A percentile compares a stretch with the other conserved stretches of the same genome.
Conservation (phyloP, 371 early-diverging fungal species). For the Apophysomyces elegans region DNA sequence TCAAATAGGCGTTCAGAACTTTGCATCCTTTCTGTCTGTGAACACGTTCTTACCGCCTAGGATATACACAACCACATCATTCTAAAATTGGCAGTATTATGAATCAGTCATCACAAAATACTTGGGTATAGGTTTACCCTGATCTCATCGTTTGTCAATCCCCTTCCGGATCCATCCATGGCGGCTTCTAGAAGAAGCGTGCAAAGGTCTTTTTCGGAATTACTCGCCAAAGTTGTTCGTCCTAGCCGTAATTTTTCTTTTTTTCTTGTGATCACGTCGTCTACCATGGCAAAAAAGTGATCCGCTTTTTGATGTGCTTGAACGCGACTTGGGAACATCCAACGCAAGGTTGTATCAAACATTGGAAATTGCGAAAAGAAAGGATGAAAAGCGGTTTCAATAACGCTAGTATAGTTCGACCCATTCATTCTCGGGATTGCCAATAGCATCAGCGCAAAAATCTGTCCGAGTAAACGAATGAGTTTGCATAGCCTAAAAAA, state of each 20-base stretch:
- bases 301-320: constrained; percentile 28
- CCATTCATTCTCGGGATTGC: constrained; percentile 22
- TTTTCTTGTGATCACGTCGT: constrained; percentile 39
- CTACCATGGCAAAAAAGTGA: constrained; percentile 36
- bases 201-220: constrained; percentile 26
- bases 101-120: not conserved
- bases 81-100: not conserved
- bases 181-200: constrained; percentile 29
- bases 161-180: not conserved
- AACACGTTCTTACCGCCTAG: not conserved
- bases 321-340: constrained; percentile 36
- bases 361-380: constrained; percentile 48
- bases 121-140: not conserved
- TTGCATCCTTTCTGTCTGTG: not conserved
- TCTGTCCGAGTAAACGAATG: not conserved
- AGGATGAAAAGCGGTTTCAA: constrained; percentile 26
- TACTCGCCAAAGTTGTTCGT: not conserved
- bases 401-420: constrained; percentile 15
- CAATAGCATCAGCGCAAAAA: constrained; percentile 24
- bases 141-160: not conserved
- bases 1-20: not conserved
- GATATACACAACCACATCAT: constrained; percentile 34
- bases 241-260: constrained; percentile 24
- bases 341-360: constrained; percentile 35
- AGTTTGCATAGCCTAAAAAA: constrained; percentile 2